Percentiles rank a stretch among this genome's conserved stretches.
These are phyloP conservation scores for Pythium insidiosum DNA, from an alignment of 352 stramenopile species.

Conservation along the genomic window DNA sequence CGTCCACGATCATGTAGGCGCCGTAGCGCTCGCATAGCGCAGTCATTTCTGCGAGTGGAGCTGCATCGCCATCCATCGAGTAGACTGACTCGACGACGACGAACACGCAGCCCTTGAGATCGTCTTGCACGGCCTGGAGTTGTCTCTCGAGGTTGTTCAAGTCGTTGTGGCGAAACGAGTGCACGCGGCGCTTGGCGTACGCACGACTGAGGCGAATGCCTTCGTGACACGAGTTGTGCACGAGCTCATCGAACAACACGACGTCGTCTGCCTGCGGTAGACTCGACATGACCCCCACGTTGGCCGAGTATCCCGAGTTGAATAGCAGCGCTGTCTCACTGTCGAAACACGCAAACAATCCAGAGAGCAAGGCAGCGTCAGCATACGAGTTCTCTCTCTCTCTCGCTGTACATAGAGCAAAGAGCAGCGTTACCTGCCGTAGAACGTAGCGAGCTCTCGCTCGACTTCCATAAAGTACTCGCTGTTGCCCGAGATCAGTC, in stretches of 20 bases:
- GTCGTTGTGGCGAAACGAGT: conserved; percentile 91
- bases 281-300: conserved; percentile 91
- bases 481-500: conserved; percentile 93
- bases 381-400: no score
- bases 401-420: no score
- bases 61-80: conserved; percentile 97
- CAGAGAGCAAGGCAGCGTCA: no score
- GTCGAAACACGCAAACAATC: no score
- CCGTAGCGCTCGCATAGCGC: conserved; percentile 68
- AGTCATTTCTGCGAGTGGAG: conserved; percentile 83
- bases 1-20: conserved; percentile 93
- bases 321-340: conserved; percentile 90
- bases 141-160: conserved; percentile 60
- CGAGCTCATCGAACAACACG: conserved; percentile 95
- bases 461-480: conserved; percentile 87
- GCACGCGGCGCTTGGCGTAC: conserved; percentile 28
- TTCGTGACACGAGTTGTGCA: conserved; percentile 96
- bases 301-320: conserved; percentile 96
- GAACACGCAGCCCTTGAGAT: conserved; percentile 50
- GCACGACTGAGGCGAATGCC: conserved; percentile 85
- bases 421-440: conserved; percentile 84
- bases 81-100: conserved; percentile 98
- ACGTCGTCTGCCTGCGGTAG: conserved; percentile 84
- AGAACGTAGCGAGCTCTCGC: conserved; percentile 70
- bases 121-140: conserved; percentile 29